A percentile compares a stretch with the other conserved stretches of the same genome.
Conservation (phyloP, 1,284 basidiomycete species). For the Mixia osmundae region DNA sequence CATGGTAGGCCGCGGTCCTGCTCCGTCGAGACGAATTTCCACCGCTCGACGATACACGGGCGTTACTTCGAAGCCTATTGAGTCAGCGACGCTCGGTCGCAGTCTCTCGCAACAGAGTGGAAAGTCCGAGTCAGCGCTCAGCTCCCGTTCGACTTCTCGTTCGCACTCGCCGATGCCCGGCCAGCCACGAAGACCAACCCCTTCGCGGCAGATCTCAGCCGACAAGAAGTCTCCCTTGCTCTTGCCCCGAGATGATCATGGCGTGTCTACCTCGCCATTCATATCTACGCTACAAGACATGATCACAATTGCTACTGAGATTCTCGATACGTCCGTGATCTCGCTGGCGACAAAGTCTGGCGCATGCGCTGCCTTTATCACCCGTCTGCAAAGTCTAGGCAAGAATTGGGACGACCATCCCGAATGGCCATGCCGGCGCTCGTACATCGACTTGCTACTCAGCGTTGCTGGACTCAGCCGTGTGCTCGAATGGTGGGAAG, state of each 20-base stretch:
- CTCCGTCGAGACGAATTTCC: background rate
- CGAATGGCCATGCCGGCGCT: constrained; percentile 90
- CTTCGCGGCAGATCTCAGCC: background rate
- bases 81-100: constrained; percentile 29
- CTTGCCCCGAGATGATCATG: background rate
- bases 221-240: constrained; percentile 3
- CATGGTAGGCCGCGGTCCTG: background rate
- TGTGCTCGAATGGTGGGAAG: constrained; percentile 99
- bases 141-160: constrained; percentile 84
- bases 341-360: constrained; percentile 66
- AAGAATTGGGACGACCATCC: constrained; percentile 91
- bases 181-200: constrained; percentile 1
- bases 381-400: constrained; percentile 71
- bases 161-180: constrained; percentile 73
- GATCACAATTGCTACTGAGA: constrained; percentile 81
- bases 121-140: constrained; percentile 27
- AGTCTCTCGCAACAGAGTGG: constrained; percentile 32
- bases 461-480: constrained; percentile 90
- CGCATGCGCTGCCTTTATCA: constrained; percentile 62
- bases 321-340: constrained; percentile 66
- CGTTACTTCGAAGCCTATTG: constrained; percentile 3
- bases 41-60: background rate
- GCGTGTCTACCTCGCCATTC: constrained; percentile 33
- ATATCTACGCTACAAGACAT: constrained; percentile 77
- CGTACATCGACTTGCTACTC: constrained; percentile 91